Conservation (phyloP, 306 rosid species). For the Cicer chorassanicum region DNA sequence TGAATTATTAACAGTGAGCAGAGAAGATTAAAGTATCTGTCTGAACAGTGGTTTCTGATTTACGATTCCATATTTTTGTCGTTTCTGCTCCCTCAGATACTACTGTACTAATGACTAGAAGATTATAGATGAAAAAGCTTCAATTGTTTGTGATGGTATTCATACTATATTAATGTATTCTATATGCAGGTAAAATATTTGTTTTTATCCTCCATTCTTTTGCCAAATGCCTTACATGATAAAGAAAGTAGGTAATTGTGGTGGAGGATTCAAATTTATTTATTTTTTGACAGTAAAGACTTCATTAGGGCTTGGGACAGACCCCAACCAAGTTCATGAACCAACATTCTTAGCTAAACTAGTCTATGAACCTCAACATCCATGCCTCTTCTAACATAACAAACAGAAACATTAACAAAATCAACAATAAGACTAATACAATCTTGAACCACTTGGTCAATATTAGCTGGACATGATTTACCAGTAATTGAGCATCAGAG, state of each 20-base stretch:
- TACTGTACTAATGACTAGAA: slow-evolving; percentile 49
- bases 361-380: no score
- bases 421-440: no score
- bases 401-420: no score
- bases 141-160: slow-evolving; percentile 35
- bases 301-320: no score
- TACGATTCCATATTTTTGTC: slow-evolving; percentile 39
- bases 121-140: slow-evolving; percentile 35
- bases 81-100: slow-evolving; percentile 45
- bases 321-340: no score
- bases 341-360: no score
- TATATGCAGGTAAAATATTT: slow-evolving; percentile 5
- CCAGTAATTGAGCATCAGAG: no score
- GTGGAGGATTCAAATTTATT: neutral
- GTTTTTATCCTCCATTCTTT: neutral
- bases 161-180: slow-evolving; percentile 35
- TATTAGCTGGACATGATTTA: no score
- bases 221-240: neutral
- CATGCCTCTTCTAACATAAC: no score
- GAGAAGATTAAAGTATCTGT: slow-evolving; percentile 42
- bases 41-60: slow-evolving; percentile 48
- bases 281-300: no score
- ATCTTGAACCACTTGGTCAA: no score
- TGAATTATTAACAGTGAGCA: slow-evolving; percentile 40
- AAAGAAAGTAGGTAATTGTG: slow-evolving; percentile 13